These are phyloP conservation scores for Leishmania major DNA, from an alignment of 208 protist species.

Conservation along the genomic window DNA sequence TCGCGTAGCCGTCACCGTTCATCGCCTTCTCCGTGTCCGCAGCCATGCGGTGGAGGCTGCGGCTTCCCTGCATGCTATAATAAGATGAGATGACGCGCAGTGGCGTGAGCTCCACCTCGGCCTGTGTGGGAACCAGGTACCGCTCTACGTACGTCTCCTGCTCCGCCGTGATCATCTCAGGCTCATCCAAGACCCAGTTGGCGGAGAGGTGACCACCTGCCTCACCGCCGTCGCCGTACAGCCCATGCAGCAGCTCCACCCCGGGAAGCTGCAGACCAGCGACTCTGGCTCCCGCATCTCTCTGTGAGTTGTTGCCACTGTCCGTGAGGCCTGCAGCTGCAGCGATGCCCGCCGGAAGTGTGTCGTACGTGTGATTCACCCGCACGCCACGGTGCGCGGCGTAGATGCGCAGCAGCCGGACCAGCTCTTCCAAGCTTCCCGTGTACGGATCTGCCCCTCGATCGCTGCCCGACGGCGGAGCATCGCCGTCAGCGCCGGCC, in stretches of 20 bases:
- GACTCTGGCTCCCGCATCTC: neutral
- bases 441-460: slow-evolving; percentile 11
- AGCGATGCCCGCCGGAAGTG: neutral
- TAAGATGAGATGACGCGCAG: slow-evolving; percentile 25
- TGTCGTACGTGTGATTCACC: slow-evolving; percentile 4
- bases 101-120: slow-evolving; percentile 17
- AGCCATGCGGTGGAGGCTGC: slow-evolving; percentile 28
- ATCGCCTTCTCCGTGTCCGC: slow-evolving; percentile 38
- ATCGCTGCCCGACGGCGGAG: neutral
- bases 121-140: slow-evolving; percentile 11
- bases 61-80: slow-evolving; percentile 22
- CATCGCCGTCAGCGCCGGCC: neutral
- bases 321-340: neutral
- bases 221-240: neutral
- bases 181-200: slow-evolving; percentile 19
- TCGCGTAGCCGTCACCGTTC: slow-evolving; percentile 38
- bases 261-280: slow-evolving; percentile 1
- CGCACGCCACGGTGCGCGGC: slow-evolving; percentile 2
- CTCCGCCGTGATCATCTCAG: slow-evolving; percentile 3
- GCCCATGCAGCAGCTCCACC: neutral
- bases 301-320: neutral
- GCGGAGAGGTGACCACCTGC: neutral
- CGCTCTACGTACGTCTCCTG: slow-evolving; percentile 32
- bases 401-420: slow-evolving; percentile 25
- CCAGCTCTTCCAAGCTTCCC: slow-evolving; percentile 21